Evolutionary conservation across 2,329 filamentous ascomycete genomes (phyloP).

Genomic region (Dactylonectria estremocensis): DNA sequence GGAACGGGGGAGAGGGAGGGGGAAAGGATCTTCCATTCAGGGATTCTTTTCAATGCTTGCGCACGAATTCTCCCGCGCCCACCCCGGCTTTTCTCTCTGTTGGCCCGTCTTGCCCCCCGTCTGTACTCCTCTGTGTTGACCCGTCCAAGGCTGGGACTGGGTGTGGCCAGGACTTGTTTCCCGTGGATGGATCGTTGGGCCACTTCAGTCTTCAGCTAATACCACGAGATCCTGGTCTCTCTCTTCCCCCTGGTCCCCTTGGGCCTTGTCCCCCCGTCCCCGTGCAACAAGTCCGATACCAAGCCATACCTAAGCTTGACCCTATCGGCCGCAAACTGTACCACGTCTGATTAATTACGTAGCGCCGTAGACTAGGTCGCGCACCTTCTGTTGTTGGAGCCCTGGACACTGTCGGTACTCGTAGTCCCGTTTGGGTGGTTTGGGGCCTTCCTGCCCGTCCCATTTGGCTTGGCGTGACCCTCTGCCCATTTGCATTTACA

Average conservation of each 20-base stretch:
- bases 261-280: not conserved
- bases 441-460: constrained; percentile 11
- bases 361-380: not conserved
- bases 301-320: not conserved
- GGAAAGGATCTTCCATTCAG: constrained; percentile 5
- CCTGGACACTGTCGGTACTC: not conserved
- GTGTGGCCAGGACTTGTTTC: not conserved
- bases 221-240: not conserved
- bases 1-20: not conserved
- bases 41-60: not conserved
- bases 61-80: constrained; percentile 1
- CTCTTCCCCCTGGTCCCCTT: too few relatives aligned
- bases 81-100: not conserved
- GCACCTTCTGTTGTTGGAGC: not conserved
- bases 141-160: not conserved
- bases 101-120: not conserved
- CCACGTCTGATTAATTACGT: constrained; percentile 1
- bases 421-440: constrained; percentile 9
- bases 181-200: not conserved
- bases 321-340: not conserved
- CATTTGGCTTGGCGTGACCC: constrained; percentile 16
- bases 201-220: not conserved
- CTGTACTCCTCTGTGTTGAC: not conserved
- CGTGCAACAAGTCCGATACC: not conserved
- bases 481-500: constrained; percentile 30